Percentiles rank a stretch among this genome's conserved stretches.
phyloP scores from a whole-genome alignment of 2,329 filamentous ascomycete genomes.

The Juglanconis sp. region DNA sequence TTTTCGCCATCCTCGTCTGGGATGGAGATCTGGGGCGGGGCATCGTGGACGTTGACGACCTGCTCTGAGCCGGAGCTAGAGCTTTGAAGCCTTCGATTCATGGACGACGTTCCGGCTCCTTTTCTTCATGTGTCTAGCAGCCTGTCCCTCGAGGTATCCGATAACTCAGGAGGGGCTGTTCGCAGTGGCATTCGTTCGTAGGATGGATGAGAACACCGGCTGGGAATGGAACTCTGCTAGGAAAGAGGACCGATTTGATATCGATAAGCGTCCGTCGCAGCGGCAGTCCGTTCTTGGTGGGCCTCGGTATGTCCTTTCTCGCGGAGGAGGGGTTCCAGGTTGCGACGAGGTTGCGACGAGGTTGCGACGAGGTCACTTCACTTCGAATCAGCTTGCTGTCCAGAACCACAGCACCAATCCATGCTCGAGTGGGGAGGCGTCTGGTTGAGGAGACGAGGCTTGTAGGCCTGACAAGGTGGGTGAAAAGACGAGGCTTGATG shows the following conservation, averaged over 20 bases:
- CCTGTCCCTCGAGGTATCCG: neutral
- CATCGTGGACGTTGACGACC: conserved; percentile 2
- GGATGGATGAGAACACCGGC: neutral
- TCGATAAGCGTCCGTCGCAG: conserved; percentile 4
- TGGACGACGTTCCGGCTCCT: conserved; percentile 17
- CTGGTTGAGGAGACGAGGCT: neutral
- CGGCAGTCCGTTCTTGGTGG: neutral
- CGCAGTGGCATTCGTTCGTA: conserved; percentile 8
- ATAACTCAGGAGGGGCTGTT: neutral
- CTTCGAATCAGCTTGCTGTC: neutral
- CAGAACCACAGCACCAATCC: neutral
- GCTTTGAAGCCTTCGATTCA: conserved; percentile 25
- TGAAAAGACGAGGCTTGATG: neutral
- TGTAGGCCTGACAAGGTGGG: neutral
- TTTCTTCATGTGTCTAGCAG: conserved; percentile 9
- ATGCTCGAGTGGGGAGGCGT: neutral
- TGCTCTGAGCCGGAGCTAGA: conserved; percentile 29
- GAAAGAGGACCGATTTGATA: neutral
- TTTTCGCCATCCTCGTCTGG: conserved; percentile 33
- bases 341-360: neutral
- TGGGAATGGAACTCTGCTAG: neutral
- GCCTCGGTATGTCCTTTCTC: neutral
- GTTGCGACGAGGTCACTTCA: neutral
- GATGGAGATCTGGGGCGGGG: conserved; percentile 2
- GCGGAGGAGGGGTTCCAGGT: too few relatives aligned